These are phyloP conservation scores for Fraxinus baroniana DNA, from an alignment of 305 asterid species.

Conservation along the genomic window DNA sequence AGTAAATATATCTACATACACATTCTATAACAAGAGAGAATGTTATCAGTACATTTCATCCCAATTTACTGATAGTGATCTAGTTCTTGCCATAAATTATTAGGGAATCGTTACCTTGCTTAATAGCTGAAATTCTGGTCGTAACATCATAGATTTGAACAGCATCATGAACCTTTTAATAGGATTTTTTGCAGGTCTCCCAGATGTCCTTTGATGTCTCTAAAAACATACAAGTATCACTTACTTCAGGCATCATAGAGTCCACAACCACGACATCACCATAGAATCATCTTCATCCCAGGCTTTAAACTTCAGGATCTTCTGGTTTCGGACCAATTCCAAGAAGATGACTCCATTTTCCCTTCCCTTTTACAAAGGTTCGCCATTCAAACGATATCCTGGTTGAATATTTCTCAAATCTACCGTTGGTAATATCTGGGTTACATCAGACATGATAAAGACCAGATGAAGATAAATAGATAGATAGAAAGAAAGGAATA, in stretches of 20 bases:
- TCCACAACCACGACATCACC: background rate
- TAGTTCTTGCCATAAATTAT: background rate
- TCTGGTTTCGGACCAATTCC: background rate
- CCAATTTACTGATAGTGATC: background rate
- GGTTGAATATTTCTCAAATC: background rate
- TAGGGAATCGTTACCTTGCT: background rate
- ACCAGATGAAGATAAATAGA: background rate
- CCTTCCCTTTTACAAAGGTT: conserved; percentile 1
- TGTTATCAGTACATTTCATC: background rate
- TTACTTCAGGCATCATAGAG: background rate
- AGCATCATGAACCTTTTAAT: background rate
- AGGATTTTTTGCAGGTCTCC: background rate
- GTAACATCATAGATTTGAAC: background rate
- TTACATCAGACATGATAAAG: background rate
- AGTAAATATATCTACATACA: background rate
- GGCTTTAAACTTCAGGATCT: background rate
- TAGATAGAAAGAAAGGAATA: background rate
- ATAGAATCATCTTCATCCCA: background rate
- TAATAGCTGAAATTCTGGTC: background rate
- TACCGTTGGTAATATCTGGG: background rate
- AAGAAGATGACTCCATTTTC: background rate
- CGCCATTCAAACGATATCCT: background rate
- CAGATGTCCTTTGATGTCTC: background rate
- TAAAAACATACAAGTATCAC: background rate
- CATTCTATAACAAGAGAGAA: background rate